A percentile compares a stretch with the other conserved stretches of the same genome.
Conservation (phyloP, 1,284 basidiomycete genomes). For the Malassezia caprae region DNA sequence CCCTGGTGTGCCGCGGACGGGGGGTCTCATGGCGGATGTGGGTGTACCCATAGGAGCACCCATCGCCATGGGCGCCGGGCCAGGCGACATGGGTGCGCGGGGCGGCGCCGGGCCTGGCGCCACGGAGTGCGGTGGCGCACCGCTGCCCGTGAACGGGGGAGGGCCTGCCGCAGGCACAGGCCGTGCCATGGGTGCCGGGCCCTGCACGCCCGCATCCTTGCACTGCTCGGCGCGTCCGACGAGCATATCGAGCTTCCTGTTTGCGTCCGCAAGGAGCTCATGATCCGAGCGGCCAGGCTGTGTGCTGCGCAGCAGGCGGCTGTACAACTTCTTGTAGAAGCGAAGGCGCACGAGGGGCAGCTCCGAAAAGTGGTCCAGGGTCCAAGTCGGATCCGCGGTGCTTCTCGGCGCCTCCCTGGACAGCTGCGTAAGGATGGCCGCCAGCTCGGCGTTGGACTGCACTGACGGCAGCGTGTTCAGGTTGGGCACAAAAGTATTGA, state of each 20-base stretch:
- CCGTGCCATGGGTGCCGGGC: background rate
- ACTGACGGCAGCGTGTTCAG: conserved; percentile 78
- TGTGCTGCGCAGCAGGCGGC: conserved; percentile 74
- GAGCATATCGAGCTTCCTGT: conserved; percentile 69
- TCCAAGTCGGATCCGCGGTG: conserved; percentile 55
- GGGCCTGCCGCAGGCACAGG: background rate
- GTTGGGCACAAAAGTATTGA: conserved; percentile 61
- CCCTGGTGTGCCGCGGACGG: background rate
- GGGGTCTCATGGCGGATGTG: background rate
- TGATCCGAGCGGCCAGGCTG: conserved; percentile 80
- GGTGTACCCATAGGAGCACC: background rate
- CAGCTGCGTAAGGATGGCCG: conserved; percentile 61
- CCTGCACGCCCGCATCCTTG: conserved; percentile 2
- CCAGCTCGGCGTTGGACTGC: conserved; percentile 63
- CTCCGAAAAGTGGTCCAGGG: conserved; percentile 74
- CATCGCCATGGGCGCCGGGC: background rate
- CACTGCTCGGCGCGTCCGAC: conserved; percentile 55
- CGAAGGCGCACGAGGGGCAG: conserved; percentile 72
- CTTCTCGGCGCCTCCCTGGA: conserved; percentile 50
- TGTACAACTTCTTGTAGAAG: conserved; percentile 88
- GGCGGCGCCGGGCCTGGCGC: background rate
- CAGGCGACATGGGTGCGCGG: background rate
- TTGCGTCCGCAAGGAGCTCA: conserved; percentile 64
- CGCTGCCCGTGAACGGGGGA: background rate
- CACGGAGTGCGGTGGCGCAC: background rate